phyloP scores from a whole-genome alignment of 208 protist genomes.

The Angomonas desouzai region DNA sequence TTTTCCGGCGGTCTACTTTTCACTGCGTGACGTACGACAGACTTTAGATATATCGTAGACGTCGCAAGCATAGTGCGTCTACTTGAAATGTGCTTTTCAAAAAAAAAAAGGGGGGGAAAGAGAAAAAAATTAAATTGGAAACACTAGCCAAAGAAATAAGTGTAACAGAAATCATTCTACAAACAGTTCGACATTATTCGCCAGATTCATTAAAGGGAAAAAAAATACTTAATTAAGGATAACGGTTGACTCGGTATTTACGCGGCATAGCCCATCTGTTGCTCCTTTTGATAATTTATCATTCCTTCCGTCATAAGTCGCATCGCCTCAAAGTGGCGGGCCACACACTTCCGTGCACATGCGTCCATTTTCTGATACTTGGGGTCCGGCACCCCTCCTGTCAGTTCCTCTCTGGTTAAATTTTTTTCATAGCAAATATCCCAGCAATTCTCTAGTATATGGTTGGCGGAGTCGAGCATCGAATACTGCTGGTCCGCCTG shows the following conservation, averaged over 20 bases:
- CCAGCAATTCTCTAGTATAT: slow-evolving; percentile 78
- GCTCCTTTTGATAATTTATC: slow-evolving; percentile 51
- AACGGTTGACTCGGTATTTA: too few relatives aligned
- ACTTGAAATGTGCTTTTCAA: neutral
- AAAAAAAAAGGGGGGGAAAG: neutral
- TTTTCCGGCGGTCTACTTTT: neutral
- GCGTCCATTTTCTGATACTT: slow-evolving; percentile 74
- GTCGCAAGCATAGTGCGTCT: neutral
- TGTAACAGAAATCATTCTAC: too few relatives aligned
- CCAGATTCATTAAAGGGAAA: too few relatives aligned
- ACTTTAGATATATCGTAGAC: neutral
- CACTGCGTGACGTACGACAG: neutral
- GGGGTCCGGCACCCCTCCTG: slow-evolving; percentile 34
- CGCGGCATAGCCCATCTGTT: too few relatives aligned
- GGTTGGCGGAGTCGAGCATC: slow-evolving; percentile 68
- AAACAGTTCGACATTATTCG: too few relatives aligned
- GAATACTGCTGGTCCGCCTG: slow-evolving; percentile 72
- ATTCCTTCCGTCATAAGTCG: slow-evolving; percentile 58
- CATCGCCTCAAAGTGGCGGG: slow-evolving; percentile 85
- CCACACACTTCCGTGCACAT: slow-evolving; percentile 85
- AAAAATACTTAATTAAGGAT: neutral
- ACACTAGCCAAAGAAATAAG: too few relatives aligned
- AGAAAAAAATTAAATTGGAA: neutral
- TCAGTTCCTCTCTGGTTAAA: slow-evolving; percentile 57
- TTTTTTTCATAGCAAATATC: slow-evolving; percentile 83